A percentile compares a stretch with the other conserved stretches of the same genome.
phyloP scores from a whole-genome alignment of 23 red algal species.

The Agarophyton chilense region DNA sequence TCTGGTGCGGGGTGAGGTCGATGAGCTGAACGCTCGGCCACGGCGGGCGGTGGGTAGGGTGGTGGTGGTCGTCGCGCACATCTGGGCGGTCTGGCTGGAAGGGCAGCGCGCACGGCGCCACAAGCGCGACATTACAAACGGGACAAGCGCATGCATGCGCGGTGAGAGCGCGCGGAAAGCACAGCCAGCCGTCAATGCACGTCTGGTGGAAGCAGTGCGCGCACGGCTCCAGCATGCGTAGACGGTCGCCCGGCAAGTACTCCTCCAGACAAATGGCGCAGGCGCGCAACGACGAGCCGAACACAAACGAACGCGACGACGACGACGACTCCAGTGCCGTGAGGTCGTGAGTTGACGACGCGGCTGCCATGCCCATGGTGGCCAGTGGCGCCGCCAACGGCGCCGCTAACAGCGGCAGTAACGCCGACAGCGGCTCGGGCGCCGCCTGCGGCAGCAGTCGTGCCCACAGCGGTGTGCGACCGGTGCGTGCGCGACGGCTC shows the following conservation, averaged over 20 bases:
- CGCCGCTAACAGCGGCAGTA: not conserved
- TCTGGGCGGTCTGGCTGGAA: not conserved
- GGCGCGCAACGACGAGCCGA: conserved; percentile 31
- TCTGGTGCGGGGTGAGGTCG: conserved; percentile 40
- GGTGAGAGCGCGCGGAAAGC: not conserved
- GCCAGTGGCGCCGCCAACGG: conserved; percentile 25
- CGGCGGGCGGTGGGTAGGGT: not conserved
- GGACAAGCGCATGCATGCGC: not conserved
- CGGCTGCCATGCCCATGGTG: conserved; percentile 53
- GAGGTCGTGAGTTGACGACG: conserved; percentile 21
- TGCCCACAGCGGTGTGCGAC: not conserved
- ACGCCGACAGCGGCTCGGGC: not conserved
- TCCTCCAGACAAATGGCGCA: conserved; percentile 61
- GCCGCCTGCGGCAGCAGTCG: conserved; percentile 10
- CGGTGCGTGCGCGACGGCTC: not conserved
- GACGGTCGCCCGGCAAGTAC: conserved; percentile 30
- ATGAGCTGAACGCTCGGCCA: conserved; percentile 52
- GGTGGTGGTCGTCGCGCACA: not conserved
- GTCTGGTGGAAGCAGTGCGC: conserved; percentile 42
- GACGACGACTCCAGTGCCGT: not conserved
- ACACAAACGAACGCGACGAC: conserved; percentile 10
- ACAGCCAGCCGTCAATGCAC: conserved; percentile 40
- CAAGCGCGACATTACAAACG: not conserved
- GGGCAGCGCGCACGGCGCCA: not conserved
- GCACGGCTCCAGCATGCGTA: conserved; percentile 39